Evolutionary conservation across 192 early-diverging fungal species (phyloP), one percentile per base, ranked within the genome.

Genomic region (Chytriomyces confervae): DNA sequence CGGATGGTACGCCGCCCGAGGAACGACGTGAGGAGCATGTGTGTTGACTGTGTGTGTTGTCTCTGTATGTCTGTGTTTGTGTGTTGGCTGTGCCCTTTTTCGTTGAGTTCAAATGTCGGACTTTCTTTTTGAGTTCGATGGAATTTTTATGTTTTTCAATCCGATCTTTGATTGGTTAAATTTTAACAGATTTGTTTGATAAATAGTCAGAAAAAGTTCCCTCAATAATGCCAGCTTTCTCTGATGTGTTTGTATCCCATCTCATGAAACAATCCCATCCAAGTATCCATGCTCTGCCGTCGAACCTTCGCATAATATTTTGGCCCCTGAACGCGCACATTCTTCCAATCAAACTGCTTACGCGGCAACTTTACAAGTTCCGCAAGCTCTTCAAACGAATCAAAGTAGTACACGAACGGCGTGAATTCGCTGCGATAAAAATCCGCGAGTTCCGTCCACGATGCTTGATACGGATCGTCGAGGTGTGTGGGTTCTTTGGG

Each of bases 381-480:
- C n/a, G 20, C 60, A 8, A 77, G 69, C 49, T 77, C 76, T 20
- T 51, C 44, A 13, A 65, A 71, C 5, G 76, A 77, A 71, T 77
- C 76, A 45, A 77, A 77, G 18, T 51, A 71, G 48, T 77, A 77
- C 0, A 77, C 66, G 50, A 77, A 77, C 27, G 66, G 66, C 23
- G n/a, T 13, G 44, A 77, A 71, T 61, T 77, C 76, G 27, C 24
- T 53, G 29, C 57, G 51, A 62, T 77, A 77, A 48, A 60, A 77
- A 61, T 77, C 76, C 0, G 49, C n/a, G 6, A 57, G 49, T 20
- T 77, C 51, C 7, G 57, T 61, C 76, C 76, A 77, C 36, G 11
- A 62, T 63, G 72, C 60, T 16, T 72, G n/a, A 18, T 74, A 62
- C 23, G 53, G 53, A 8, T 62, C 45, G 20, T 18, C 23, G 4